Evolutionary conservation across 192 early-diverging fungal genomes (phyloP), one percentile per base, ranked within the genome.

Genomic region (Entomortierella parvispora): DNA sequence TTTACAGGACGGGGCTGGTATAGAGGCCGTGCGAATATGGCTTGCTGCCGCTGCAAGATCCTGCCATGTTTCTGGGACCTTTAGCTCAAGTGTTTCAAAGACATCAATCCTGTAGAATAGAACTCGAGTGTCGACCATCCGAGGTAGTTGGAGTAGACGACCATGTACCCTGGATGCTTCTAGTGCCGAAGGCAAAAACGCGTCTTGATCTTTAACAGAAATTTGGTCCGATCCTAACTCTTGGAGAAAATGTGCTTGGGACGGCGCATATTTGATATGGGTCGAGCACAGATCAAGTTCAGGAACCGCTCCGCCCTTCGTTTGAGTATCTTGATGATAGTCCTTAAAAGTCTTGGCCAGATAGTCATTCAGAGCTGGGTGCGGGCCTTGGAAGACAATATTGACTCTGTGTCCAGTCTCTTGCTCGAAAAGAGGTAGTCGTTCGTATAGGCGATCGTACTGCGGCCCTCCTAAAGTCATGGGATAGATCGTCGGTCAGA

Each of bases 261-360:
- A 71, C 10, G 69, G 69, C 25, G 69, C 69, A 34, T 71, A 71
- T 43, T 71, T 71, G 61, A 71, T 58, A 37, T 71, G 69, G 1
- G 69, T 71, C 14, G 69, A 71, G 9, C 63, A 25, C 10, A 71
- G 42, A 47, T 63, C 60, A 43, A 71, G 37, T 2, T 71, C 54
- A 12, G 59, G 59, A 2, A 20, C 17, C 29, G 51, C 12, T n/a
- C n/a, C n/a, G n/a, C n/a, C n/a, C n/a, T n/a, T n/a, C n/a, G n/a
- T n/a, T n/a, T n/a, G n/a, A n/a, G n/a, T n/a, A n/a, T n/a, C n/a
- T n/a, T n/a, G n/a, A n/a, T n/a, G n/a, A n/a, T n/a, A n/a, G n/a
- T n/a, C n/a, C n/a, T n/a, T n/a, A n/a, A 71, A 71, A 25, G 61
- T 51, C 4, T 51, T 0, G 26, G 69, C 55, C 4, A 71, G 46